These are phyloP conservation scores for Venturia nashicola DNA, from an alignment of 2,329 filamentous ascomycete species.

Conservation along the genomic window DNA sequence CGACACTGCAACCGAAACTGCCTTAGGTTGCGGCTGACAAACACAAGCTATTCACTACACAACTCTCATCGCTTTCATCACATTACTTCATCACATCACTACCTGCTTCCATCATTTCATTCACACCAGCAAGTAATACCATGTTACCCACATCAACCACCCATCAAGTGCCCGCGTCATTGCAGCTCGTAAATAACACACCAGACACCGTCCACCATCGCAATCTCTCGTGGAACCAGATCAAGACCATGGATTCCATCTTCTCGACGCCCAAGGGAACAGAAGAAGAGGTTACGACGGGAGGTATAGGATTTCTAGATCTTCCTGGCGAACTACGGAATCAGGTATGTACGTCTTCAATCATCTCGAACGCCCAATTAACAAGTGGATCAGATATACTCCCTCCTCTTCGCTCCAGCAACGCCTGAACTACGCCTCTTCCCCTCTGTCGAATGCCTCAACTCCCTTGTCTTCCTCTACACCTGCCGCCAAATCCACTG, in stretches of 20 bases:
- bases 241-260: not conserved
- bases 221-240: not conserved
- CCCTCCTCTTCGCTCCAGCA: not conserved
- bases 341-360: not conserved
- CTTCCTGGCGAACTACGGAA: constrained; percentile 1
- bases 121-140: too few relatives aligned
- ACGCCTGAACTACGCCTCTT: not conserved
- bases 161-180: not conserved
- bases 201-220: not conserved
- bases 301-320: not conserved
- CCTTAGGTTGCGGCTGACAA: too few relatives aligned
- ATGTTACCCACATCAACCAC: too few relatives aligned
- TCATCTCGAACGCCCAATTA: not conserved
- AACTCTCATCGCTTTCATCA: too few relatives aligned
- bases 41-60: too few relatives aligned
- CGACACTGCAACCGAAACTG: too few relatives aligned
- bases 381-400: not conserved
- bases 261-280: not conserved
- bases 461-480: not conserved
- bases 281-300: not conserved
- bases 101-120: too few relatives aligned
- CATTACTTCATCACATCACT: too few relatives aligned
- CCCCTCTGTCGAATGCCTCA: not conserved
- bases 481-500: not conserved
- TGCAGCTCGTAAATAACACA: not conserved